Base-by-base conservation (phyloP, 1,284 basidiomycete genomes). In the Earliella scabrosa region DNA sequence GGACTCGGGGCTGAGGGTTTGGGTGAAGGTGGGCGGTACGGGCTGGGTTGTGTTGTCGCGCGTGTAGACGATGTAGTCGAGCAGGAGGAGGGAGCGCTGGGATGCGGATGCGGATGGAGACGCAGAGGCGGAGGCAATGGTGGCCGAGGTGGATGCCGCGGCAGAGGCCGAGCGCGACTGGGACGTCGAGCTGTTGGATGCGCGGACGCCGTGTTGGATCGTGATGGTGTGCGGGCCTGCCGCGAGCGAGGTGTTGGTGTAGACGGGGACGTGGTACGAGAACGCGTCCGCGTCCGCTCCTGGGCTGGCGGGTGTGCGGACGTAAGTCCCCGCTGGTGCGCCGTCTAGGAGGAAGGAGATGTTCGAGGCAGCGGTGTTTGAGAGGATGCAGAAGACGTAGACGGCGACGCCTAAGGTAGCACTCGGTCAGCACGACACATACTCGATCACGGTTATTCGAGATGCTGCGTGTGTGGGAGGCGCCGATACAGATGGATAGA, bases 331-430 rank as follows among this genome's bases (percentile, higher is more conserved):
- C 0, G 59, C 66, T 2, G 52, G 36, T 11, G 64, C 53, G 10
- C 63, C 67, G 51, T 77, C 74, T 36, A 77, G 61, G 45, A 61
- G 67, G 65, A 78, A 77, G 0, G 61, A 61, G 68, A 77, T 68
- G 59, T 73, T 67, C 8, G 68, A 63, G 57, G 66, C 54, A 4
- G 67, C 67, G 8, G 59, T 50, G 1, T 65, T 54, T 1, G 69
- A 57, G 1, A 75, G 47, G 11, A 66, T 69, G 52, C 71, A 71
- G 54, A 60, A 73, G 2, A 70, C 66, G 39, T 70, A 69, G 7
- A 73, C 57, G 0, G 69, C 70, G 16, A 61, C 60, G 3, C 71
- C 71, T 71, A 45, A 11, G 16, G 18, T 14, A 36, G n/a, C 10
- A 18, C n/a, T n/a, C n/a, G n/a, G n/a, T n/a, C n/a, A n/a, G n/a